Conservation (phyloP, 129 eudicot species). For the Calendula officinalis region DNA sequence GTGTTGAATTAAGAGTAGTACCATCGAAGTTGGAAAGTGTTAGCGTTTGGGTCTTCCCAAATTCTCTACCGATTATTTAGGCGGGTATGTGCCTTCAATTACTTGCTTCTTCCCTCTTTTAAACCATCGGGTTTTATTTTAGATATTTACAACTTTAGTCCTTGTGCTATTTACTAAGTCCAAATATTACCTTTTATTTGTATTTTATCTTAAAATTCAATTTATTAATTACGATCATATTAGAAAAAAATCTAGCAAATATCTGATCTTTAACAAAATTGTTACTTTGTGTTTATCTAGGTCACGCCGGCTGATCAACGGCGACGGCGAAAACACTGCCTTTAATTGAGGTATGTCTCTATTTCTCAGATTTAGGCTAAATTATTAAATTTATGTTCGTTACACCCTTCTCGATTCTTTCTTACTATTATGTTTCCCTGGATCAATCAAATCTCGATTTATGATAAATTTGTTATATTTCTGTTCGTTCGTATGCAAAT, state of each 20-base stretch:
- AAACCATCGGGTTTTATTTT: not conserved
- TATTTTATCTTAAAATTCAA: no score
- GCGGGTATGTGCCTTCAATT: conserved; percentile 36
- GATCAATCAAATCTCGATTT: no score
- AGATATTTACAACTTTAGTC: not conserved
- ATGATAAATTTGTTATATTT: no score
- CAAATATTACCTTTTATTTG: not conserved
- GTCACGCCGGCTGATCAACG: not conserved
- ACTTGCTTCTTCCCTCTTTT: conserved; percentile 7
- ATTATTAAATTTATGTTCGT: not conserved
- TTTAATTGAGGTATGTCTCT: not conserved
- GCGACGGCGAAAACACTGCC: not conserved
- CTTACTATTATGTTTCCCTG: no score
- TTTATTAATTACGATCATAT: no score
- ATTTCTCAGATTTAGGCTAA: not conserved
- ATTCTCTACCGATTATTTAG: conserved; percentile 35
- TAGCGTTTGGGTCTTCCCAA: conserved; percentile 22
- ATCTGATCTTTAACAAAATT: no score
- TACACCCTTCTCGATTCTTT: not conserved
- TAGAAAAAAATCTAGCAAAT: no score
- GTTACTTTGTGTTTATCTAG: not conserved
- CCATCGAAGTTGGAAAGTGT: conserved; percentile 25
- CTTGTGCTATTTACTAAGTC: not conserved
- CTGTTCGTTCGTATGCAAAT: no score
- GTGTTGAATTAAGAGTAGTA: conserved; percentile 16